Percentiles rank a stretch among this genome's conserved stretches.
phyloP scores from a whole-genome alignment of 148 eudicot genomes.

The Fagopyrum esculentum region DNA sequence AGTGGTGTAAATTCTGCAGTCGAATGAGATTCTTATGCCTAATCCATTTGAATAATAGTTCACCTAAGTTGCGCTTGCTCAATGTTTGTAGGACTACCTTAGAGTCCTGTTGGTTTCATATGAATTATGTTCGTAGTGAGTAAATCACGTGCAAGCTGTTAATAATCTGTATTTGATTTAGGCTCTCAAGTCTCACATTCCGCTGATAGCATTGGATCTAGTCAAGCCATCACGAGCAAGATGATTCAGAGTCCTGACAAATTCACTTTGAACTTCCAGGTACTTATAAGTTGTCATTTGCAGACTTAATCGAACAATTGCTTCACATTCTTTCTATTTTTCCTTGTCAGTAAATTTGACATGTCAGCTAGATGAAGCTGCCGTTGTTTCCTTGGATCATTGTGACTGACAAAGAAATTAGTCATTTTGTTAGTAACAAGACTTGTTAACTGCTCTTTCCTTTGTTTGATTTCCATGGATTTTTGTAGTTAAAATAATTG shows the following conservation, averaged over 20 bases:
- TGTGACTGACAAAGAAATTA: constrained; percentile 47
- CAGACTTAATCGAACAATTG: background rate
- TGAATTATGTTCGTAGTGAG: background rate
- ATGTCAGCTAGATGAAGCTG: constrained; percentile 50
- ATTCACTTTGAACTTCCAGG: constrained; percentile 68
- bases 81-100: constrained; percentile 39
- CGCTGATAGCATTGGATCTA: constrained; percentile 23
- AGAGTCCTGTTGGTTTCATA: background rate
- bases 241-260: constrained; percentile 31
- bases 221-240: constrained; percentile 34
- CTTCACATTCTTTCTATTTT: background rate
- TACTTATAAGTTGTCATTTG: constrained; percentile 15
- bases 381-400: constrained; percentile 54
- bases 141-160: background rate
- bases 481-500: background rate
- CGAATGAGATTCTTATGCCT: constrained; percentile 72
- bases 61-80: constrained; percentile 59
- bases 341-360: too few relatives aligned
- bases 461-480: background rate
- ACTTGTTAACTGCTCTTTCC: constrained; percentile 14
- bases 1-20: constrained; percentile 34
- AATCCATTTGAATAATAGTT: constrained; percentile 75
- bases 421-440: constrained; percentile 59
- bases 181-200: constrained; percentile 36
- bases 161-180: constrained; percentile 14